Evolutionary conservation across 768 basidiomycete species (phyloP).

Genomic region (Psilocybe subaeruginosa): DNA sequence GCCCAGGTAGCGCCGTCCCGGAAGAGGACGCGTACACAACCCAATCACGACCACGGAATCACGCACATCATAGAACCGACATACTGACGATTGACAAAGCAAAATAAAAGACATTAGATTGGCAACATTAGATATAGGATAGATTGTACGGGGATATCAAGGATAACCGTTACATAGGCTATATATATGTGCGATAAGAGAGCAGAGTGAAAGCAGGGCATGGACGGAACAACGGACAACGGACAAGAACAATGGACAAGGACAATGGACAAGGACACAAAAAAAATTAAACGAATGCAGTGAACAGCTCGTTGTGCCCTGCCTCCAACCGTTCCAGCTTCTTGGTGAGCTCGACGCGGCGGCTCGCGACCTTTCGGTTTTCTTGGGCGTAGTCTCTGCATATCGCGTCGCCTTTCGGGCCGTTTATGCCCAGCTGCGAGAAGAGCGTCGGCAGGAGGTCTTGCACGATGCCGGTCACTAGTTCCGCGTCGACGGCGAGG

Average conservation of each 20-base stretch:
- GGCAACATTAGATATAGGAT: too few species aligned
- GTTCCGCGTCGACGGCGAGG: constrained; percentile 53
- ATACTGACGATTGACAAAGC: too few species aligned
- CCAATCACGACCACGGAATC: too few species aligned
- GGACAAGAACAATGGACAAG: too few species aligned
- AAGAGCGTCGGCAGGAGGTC: constrained; percentile 46
- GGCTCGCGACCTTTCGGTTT: constrained; percentile 37
- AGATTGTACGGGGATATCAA: too few species aligned
- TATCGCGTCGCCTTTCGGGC: constrained; percentile 41
- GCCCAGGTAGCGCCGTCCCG: too few species aligned
- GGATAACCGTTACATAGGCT: too few species aligned
- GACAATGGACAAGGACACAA: too few species aligned
- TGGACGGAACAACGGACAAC: neutral
- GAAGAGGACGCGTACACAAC: too few species aligned
- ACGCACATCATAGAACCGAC: too few species aligned
- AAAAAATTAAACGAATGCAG: neutral
- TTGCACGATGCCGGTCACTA: constrained; percentile 49
- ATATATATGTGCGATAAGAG: neutral
- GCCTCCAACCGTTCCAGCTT: constrained; percentile 49
- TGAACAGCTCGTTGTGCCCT: constrained; percentile 44
- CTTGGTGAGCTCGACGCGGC: constrained; percentile 48
- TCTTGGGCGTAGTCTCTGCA: constrained; percentile 56
- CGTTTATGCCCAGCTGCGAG: constrained; percentile 51
- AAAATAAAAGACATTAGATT: too few species aligned
- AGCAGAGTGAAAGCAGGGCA: neutral